These are phyloP conservation scores for Mycena sanguinolenta DNA, from an alignment of 768 basidiomycete species.

Conservation along the genomic window DNA sequence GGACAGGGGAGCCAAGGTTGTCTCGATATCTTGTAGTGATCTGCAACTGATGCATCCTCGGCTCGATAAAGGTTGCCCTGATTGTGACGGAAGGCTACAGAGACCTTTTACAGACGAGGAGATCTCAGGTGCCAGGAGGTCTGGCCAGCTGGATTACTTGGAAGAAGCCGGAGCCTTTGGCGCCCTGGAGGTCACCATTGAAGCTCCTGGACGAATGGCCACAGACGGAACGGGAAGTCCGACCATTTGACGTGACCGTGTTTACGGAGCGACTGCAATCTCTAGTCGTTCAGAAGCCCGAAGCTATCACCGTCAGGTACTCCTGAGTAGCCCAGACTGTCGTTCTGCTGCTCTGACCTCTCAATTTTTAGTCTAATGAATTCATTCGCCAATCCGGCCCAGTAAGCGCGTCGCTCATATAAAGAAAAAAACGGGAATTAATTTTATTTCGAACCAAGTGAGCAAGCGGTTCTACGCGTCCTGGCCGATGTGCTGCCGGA, in stretches of 20 bases:
- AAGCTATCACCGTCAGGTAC: slow-evolving; percentile 27
- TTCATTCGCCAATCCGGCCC: slow-evolving; percentile 31
- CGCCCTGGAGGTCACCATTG: slow-evolving; percentile 36
- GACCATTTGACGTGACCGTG: slow-evolving; percentile 30
- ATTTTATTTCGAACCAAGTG: slow-evolving; percentile 17
- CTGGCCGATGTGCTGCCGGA: slow-evolving; percentile 23
- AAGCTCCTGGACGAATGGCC: slow-evolving; percentile 36
- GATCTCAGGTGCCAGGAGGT: slow-evolving; percentile 37
- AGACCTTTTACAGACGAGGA: slow-evolving; percentile 33
- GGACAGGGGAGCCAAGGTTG: slow-evolving; percentile 33
- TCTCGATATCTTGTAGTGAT: background rate
- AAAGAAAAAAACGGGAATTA: background rate
- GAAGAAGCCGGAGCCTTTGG: slow-evolving; percentile 36
- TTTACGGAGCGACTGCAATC: slow-evolving; percentile 25
- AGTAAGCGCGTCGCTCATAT: slow-evolving; percentile 16
- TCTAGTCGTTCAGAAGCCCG: slow-evolving; percentile 19
- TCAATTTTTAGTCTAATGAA: slow-evolving; percentile 35
- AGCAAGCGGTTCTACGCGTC: slow-evolving; percentile 26
- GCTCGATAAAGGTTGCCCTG: slow-evolving; percentile 20
- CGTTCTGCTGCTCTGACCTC: no score
- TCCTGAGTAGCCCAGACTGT: no score
- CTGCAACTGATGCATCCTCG: background rate
- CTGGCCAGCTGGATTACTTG: slow-evolving; percentile 34
- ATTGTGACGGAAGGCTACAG: slow-evolving; percentile 40
- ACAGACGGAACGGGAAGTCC: slow-evolving; percentile 33